Evolutionary conservation across 192 early-diverging fungal genomes (phyloP), one percentile per base, ranked within the genome.

Genomic region (Coemansia sp.): DNA sequence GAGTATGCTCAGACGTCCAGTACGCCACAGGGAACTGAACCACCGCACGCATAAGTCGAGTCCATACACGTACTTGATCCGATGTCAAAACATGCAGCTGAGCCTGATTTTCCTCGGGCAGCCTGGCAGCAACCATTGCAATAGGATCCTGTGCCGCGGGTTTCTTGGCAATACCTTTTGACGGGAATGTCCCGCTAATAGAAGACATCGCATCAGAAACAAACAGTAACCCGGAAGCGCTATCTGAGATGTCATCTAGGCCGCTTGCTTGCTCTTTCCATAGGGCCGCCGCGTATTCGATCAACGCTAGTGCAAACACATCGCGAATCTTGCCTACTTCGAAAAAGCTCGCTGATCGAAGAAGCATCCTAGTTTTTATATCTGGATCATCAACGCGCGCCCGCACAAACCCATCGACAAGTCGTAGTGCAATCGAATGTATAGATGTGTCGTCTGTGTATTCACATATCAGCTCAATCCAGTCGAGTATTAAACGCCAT

Each of bases 391-490:
- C 21, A 15, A 44, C 26, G 39, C 42, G n/a, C 18, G 12, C 58
- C 26, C 21, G 21, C 3, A 52, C 63, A 61, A 77, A 38, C 10
- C 69, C 75, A 6, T 56, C 38, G 9, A 70, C 58, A 56, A 76
- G 58, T 12, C 71, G 67, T 58, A 48, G 49, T 6, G 73, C 60
- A 60, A 81, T 75, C 3, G 21, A 40, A 12, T 57, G 38, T 23
- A 76, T 41, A 23, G 64, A 58, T 2, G 9, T 37, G n/a, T 42
- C 23, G 56, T 62, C 69, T 0, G 76, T 69, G 56, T 67, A 78
- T 56, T 74, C 67, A 50, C 81, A 83, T 12, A 68, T 67, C 32
- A 83, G 69, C 60, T 77, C 76, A 32, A 83, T 57, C 65, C 81
- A 70, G 38, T 70, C 76, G 18, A 65, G 40, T 49, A 83, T 63